Percentiles rank a stretch among this genome's conserved stretches.
phyloP scores from a whole-genome alignment of 1,139 yeast genomes.

The Wickerhamomyces sp. region DNA sequence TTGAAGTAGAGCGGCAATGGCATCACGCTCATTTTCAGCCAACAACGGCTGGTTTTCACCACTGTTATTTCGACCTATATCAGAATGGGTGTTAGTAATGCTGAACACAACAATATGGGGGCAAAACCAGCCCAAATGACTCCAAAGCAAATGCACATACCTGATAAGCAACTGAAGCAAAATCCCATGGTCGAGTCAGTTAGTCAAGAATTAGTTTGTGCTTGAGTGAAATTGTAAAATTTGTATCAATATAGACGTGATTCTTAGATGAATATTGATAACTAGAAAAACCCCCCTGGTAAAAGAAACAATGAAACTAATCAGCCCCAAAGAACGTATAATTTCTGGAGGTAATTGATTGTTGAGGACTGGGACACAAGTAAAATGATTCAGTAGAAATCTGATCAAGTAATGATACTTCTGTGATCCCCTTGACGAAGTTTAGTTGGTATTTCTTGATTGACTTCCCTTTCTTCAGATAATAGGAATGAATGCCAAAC shows the following conservation, averaged over 20 bases:
- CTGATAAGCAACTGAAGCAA: constrained; percentile 23
- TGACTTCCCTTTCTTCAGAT: not conserved
- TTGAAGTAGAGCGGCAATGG: constrained; percentile 83
- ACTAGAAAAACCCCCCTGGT: no score
- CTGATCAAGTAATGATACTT: no score
- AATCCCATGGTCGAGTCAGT: constrained; percentile 17
- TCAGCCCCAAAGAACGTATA: not conserved
- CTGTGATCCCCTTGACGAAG: not conserved
- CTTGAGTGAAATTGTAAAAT: no score
- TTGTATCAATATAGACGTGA: no score
- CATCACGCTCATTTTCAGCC: constrained; percentile 97
- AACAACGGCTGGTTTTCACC: constrained; percentile 73
- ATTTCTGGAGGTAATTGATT: no score
- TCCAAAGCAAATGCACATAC: not conserved
- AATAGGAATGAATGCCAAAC: not conserved
- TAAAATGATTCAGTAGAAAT: no score
- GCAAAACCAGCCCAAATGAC: not conserved
- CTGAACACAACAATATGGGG: no score
- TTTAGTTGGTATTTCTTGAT: not conserved
- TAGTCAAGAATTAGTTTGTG: no score
- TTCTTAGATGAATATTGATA: no score
- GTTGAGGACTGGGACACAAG: no score
- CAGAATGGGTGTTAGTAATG: no score
- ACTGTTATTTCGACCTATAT: constrained; percentile 31
- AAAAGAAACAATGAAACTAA: not conserved